Evolutionary conservation across 495 filamentous ascomycete species (phyloP), one percentile per base, ranked within the genome.

Genomic region (Cercophora scortea): DNA sequence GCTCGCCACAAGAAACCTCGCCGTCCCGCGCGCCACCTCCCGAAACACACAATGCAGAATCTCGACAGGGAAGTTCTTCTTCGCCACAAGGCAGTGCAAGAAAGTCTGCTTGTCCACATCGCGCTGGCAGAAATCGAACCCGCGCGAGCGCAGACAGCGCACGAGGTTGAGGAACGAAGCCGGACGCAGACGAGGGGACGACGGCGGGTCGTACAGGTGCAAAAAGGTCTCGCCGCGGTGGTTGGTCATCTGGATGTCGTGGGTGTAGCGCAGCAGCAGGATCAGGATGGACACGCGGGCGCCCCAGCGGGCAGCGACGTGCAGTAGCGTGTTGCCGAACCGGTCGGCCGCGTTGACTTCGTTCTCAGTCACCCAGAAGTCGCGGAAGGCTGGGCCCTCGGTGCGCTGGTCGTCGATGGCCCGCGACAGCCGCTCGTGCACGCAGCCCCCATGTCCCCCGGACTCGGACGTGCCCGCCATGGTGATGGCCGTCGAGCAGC

Each of bases 161-260:
- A 67, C 49, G 13, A 67, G 60, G 55, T 65, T 65, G 51, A 67
- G 56, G 42, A 67, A 67, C 1, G 64, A 65, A 10, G 52, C 60
- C 0, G 64, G 60, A 19, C 62, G 42, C 16, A 67, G 61, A 16
- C 32, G 55, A 4, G 64, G 64, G 13, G 54, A 52, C 1, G 50
- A 47, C 17, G 64, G 64, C 4, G 64, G 64, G 34, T 65, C 60
- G 15, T 60, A 67, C 13, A 67, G 59, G 25, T 67, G 64, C 13
- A 67, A 57, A 32, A 67, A 67, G 2, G 64, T 67, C 49, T 67
- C 64, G 19, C 60, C 62, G 25, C 62, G 62, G n/a, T 65, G 51
- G 55, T 67, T 67, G 18, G 62, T 51, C 38, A 56, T 45, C 39
- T 61, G 60, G 5, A 65, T 44, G n/a, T 67, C 64, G 38, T 61